Evolutionary conservation across 2,329 filamentous ascomycete genomes (phyloP), one percentile per base, ranked within the genome.

Genomic region (Hypoxylon sp.): DNA sequence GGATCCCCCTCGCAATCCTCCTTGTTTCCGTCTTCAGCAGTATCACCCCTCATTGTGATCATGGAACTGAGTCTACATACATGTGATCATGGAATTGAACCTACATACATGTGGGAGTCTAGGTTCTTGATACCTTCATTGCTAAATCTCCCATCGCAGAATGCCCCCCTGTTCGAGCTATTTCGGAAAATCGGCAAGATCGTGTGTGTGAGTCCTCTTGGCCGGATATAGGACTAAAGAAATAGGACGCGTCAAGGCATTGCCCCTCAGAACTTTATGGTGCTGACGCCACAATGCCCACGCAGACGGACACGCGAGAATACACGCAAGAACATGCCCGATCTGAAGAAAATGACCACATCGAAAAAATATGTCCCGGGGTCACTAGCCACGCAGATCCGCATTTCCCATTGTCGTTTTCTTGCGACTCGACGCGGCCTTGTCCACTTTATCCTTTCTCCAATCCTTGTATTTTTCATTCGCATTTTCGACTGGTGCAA

Each of bases 161-260:
- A 44, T 46, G 37, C 7, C 25, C 30, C 40, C 40, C 2, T 27
- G 27, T 25, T 46, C 17, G 27, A 53, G 13, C n/a, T n/a, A 11
- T 53, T 31, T 37, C 59, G 54, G 31, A 42, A 59, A 55, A 7
- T 57, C 58, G 58, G 44, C 51, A 66, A 57, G 35, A 51, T 40
- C 13, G 22, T 37, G 11, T 20, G 3, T 27, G 25, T 27, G 22
- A 31, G 11, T 20, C 1, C 25, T 60, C 55, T 48, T 35, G 17
- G 22, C 48, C 13, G 58, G 54, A 22, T 33, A 54, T 54, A 33
- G 46, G 49, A 35, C 22, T 48, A 10, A 37, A 50, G 27, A 22
- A 48, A 30, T 42, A 14, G 42, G 69, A 68, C 69, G 66, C 69
- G 64, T 70, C 51, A 66, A 64, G 51, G 60, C 66, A 67, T 62